phyloP scores from a whole-genome alignment of 495 filamentous ascomycete species.

The Aspergillus nidulans region DNA sequence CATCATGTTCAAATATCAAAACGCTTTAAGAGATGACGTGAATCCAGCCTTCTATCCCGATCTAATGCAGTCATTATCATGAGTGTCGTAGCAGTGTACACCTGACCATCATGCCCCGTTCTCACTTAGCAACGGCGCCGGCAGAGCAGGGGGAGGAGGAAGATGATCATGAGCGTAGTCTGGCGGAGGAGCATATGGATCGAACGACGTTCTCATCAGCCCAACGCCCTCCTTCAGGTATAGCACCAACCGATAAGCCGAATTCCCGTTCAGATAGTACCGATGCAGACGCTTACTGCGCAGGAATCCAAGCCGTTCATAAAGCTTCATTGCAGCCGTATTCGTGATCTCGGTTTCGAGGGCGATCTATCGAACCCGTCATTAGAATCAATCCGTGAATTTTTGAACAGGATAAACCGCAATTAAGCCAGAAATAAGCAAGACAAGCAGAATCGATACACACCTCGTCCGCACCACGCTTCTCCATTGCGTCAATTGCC shows the following conservation, averaged over 20 bases:
- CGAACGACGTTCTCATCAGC: constrained; percentile 34
- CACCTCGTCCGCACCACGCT: constrained; percentile 81
- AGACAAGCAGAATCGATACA: constrained; percentile 9
- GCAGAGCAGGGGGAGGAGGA: neutral
- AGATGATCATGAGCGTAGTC: neutral
- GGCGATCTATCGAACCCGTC: constrained; percentile 54
- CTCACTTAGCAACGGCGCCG: constrained; percentile 21
- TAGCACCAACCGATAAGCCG: constrained; percentile 82
- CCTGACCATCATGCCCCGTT: constrained; percentile 16
- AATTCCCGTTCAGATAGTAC: constrained; percentile 96
- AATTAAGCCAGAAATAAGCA: neutral
- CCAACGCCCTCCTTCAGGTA: constrained; percentile 65
- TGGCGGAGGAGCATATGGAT: constrained; percentile 30
- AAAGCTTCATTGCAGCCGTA: constrained; percentile 83
- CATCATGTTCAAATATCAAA: too few relatives aligned
- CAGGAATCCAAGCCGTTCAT: constrained; percentile 90
- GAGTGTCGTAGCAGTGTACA: neutral
- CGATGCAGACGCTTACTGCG: constrained; percentile 89
- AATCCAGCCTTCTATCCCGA: constrained; percentile 2
- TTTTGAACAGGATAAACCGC: too few relatives aligned
- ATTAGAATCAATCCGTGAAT: neutral
- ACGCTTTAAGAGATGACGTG: too few relatives aligned
- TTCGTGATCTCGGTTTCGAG: constrained; percentile 98
- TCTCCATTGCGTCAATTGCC: constrained; percentile 90
- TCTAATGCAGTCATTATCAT: neutral